Percentiles rank a stretch among this genome's conserved stretches.
Conservation (phyloP, 805 yeast genomes). For the Candida maesae region DNA sequence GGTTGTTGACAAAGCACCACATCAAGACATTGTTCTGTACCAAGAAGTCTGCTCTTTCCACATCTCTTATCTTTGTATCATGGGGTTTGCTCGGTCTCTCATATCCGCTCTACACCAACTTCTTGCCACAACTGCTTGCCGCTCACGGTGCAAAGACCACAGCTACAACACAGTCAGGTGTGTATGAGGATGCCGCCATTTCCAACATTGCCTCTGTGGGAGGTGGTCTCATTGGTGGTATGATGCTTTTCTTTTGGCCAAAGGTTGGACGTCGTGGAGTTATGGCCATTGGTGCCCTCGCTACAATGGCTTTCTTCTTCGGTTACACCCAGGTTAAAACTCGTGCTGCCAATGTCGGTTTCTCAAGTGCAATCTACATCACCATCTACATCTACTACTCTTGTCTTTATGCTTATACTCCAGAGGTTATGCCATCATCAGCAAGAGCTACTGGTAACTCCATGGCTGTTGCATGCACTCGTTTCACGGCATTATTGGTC, state of each 20-base stretch:
- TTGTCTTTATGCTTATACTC: constrained; percentile 61
- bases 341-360: constrained; percentile 45
- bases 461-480: constrained; percentile 48
- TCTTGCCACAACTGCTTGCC: constrained; percentile 46
- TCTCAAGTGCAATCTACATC: constrained; percentile 31
- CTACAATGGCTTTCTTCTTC: constrained; percentile 54
- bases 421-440: constrained; percentile 53
- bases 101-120: constrained; percentile 48
- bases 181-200: constrained; percentile 45
- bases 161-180: constrained; percentile 36
- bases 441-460: constrained; percentile 59
- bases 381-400: constrained; percentile 49
- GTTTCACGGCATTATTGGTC: constrained; percentile 51
- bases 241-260: constrained; percentile 21
- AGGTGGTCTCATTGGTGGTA: constrained; percentile 50
- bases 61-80: constrained; percentile 39
- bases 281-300: constrained; percentile 45
- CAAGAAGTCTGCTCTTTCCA: constrained; percentile 34
- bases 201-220: constrained; percentile 40
- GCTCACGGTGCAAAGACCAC: constrained; percentile 43
- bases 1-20: constrained; percentile 33
- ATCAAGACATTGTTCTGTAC: constrained; percentile 41
- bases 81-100: constrained; percentile 55
- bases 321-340: constrained; percentile 62
- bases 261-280: constrained; percentile 54